Evolutionary conservation across 1,139 yeast genomes (phyloP), one percentile per base, ranked within the genome.

Genomic region (Pichia terricola): DNA sequence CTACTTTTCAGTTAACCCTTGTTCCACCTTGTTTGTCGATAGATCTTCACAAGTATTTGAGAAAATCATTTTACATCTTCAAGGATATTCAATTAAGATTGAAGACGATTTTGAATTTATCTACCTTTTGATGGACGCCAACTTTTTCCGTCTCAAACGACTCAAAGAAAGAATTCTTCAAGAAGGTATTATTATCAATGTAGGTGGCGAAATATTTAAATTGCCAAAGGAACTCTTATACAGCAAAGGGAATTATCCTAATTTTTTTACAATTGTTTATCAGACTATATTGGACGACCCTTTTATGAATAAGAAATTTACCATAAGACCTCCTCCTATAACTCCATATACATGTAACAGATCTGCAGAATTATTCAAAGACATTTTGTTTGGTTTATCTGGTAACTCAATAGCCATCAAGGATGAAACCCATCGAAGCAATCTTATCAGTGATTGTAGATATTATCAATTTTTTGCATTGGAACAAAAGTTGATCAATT

Each of bases 261-360:
- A 88, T 61, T 86, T 72, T 60, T 84, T 88, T 62, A 74, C 85
- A 11, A 65, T 86, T 26, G 73, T 81, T 6, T 71, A 70, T 52
- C 74, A 75, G 40, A 62, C 76, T 6, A 56, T 76, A 35, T 67
- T 77, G 48, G 62, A 65, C 10, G 79, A 78, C 49, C 71, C 75
- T 25, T 61, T 67, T 38, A 52, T 61, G 7, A 49, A 69, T 3
- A 67, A 72, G 40, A 64, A 68, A 40, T 47, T 58, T 16, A 62
- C 80, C 49, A 60, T 83, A 9, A 66, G 95, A 35, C 96, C 96
- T 1, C 94, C 95, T 5, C 85, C 94, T 6, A 71, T 79, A 52
- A 66, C 75, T 38, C 79, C 94, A 0, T 66, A 71, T 9, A 70
- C 72, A 26, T 63, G 74, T 5, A 64, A 73, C 43, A 66, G 91